These are phyloP conservation scores for Paecilomyces formosus DNA, from an alignment of 2,329 filamentous ascomycete species.

Conservation along the genomic window DNA sequence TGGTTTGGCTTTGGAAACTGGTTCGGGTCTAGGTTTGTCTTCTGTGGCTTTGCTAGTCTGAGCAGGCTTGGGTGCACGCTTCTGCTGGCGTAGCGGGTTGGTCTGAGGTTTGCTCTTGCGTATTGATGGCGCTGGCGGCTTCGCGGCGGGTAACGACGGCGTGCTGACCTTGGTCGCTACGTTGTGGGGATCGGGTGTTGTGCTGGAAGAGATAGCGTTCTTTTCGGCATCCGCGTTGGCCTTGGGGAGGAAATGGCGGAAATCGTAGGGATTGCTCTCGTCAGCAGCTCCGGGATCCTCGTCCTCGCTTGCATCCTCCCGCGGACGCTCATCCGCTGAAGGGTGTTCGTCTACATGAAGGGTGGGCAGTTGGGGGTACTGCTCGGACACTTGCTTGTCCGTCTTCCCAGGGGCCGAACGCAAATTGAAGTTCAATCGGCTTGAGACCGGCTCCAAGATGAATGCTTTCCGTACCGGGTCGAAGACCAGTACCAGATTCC, in stretches of 20 bases:
- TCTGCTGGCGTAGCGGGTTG: slow-evolving; percentile 26
- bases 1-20: slow-evolving; percentile 15
- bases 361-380: slow-evolving; percentile 58
- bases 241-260: slow-evolving; percentile 41
- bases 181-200: slow-evolving; percentile 28
- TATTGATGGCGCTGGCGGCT: slow-evolving; percentile 14
- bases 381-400: slow-evolving; percentile 57
- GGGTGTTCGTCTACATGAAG: slow-evolving; percentile 27
- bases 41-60: slow-evolving; percentile 12
- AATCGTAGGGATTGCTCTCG: slow-evolving; percentile 42
- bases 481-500: slow-evolving; percentile 57
- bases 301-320: slow-evolving; percentile 27
- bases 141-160: slow-evolving; percentile 23
- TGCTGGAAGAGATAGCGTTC: slow-evolving; percentile 21
- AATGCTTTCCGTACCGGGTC: slow-evolving; percentile 68
- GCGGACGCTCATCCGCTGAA: slow-evolving; percentile 24
- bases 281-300: slow-evolving; percentile 32
- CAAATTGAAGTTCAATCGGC: slow-evolving; percentile 83
- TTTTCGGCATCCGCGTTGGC: slow-evolving; percentile 27
- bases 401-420: slow-evolving; percentile 59
- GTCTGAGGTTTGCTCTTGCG: slow-evolving; percentile 14
- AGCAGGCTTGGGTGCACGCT: slow-evolving; percentile 13
- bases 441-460: slow-evolving; percentile 72
- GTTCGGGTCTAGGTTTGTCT: slow-evolving; percentile 16
- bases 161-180: slow-evolving; percentile 25